Base-by-base conservation (phyloP, 2,329 filamentous ascomycete species). In the Aspergillus versicolor region DNA sequence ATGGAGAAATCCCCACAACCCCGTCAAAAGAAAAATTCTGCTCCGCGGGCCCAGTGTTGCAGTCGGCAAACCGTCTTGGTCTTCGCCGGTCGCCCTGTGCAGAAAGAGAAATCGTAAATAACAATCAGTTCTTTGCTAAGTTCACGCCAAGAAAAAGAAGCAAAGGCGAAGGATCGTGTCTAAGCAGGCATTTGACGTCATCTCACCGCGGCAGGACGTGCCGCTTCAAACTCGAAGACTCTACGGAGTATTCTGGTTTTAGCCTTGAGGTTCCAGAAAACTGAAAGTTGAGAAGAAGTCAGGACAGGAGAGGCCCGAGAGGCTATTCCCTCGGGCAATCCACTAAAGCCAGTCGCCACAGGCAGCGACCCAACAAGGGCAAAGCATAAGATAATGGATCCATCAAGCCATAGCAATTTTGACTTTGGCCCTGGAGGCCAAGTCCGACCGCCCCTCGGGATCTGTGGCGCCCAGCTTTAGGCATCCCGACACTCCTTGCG, bases 401-500 rank as follows among this genome's bases (percentile, higher is more conserved):
- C 41, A 32, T 41, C 19, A 13, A 37, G 12, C 34, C 30, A 34
- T 34, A 47, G 32, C 44, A 9, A 47, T 47, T 47, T 47, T 46
- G 27, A 19, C 42, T 40, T 22, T 47, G 43, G 34, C 44, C 38
- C 48, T 49, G 21, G 17, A 46, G 41, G 21, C 21, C 32, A 47
- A 38, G 51, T 32, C 62, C 52, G 52, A 57, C 57, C 60, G 54
- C 58, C 52, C 21, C 22, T 63, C 62, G 60, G 58, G 57, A 61
- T 50, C 51, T 54, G 54, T 42, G 44, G 56, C 32, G 43, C 19
- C 57, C 52, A 59, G 56, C 58, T 60, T 61, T 58, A 61, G 57
- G 50, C 32, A 58, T 61, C 57, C 50, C 55, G 55, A 52, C 61
- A 64, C 38, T 43, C 55, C 70, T 72, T 71, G 53, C 68, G 54